phyloP scores from a whole-genome alignment of 139 green algal genomes.

The Klebsormidium nitens region DNA sequence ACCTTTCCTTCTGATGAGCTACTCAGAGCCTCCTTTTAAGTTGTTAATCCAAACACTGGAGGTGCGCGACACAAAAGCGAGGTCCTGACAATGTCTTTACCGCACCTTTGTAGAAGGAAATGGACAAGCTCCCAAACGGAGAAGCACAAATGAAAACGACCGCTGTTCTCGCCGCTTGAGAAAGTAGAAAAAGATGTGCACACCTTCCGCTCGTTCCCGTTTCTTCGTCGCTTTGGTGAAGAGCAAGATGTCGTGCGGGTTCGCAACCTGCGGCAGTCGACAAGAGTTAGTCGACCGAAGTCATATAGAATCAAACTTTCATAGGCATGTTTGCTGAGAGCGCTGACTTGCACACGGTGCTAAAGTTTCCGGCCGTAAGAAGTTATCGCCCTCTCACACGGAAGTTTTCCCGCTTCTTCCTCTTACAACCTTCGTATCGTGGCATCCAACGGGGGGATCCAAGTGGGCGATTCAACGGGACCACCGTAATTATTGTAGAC shows the following conservation, averaged over 20 bases:
- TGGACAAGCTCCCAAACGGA: neutral
- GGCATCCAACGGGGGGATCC: too few relatives aligned
- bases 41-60: neutral
- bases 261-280: conserved; percentile 83
- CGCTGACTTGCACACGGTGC: too few relatives aligned
- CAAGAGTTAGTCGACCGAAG: too few relatives aligned
- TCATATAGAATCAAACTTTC: too few relatives aligned
- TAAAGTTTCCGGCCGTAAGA: too few relatives aligned
- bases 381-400: too few relatives aligned
- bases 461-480: too few relatives aligned
- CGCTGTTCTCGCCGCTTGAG: neutral
- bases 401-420: too few relatives aligned
- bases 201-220: neutral
- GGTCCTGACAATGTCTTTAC: neutral
- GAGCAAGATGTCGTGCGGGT: conserved; percentile 90
- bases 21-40: neutral
- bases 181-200: neutral
- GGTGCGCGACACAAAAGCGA: neutral
- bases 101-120: too few relatives aligned
- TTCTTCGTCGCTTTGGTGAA: conserved; percentile 70
- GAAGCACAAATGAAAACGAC: neutral
- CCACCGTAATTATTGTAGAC: too few relatives aligned
- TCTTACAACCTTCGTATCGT: too few relatives aligned
- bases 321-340: too few relatives aligned
- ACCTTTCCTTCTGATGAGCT: neutral